Evolutionary conservation across 208 protist species (phyloP), one percentile per base, ranked within the genome.

Genomic region (Trypanosomatidae sp.): DNA sequence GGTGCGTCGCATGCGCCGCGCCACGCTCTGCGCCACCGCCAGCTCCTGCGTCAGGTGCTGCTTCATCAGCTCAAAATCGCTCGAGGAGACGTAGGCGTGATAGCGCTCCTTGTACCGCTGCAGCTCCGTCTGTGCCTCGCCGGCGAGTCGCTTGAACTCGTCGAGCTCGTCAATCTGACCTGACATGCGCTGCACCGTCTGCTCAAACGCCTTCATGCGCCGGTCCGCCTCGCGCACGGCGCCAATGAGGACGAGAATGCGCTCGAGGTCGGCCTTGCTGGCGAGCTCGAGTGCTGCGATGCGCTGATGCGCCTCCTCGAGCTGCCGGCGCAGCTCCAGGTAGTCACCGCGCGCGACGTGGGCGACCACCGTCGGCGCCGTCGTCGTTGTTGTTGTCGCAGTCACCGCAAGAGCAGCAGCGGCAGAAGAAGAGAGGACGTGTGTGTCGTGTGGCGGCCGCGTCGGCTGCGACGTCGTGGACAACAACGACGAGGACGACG

Each of bases 221-320:
- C 59, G 59, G 53, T 91, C 82, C 41, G 76, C 82, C 39, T 91
- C 82, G 4, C 77, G 54, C 44, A 91, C 50, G 8, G 76, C 68
- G 24, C 61, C 62, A 44, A 91, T 78, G 48, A 91, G 69, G 0
- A 87, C 57, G 21, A 91, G 53, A 28, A 83, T 71, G 55, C 85
- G 87, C 39, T 88, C 66, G 18, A 87, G 43, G 25, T 91, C 76
- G n/a, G 24, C 44, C 26, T 75, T 63, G 42, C 63, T 86, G 35
- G 44, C 58, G 23, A 44, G 42, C 53, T 84, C 77, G 7, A 87
- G 33, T 22, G 64, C 65, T 22, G 41, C 26, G 26, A 84, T 57
- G 21, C 65, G 61, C 27, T 60, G 25, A 6, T 57, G 48, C 6
- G 74, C 64, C 8, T 33, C 41, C 19, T 61, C 56, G 0, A 86